Percentiles rank a stretch among this genome's conserved stretches.
Conservation (phyloP, 225 moss, liverwort and hornwort genomes). For the Asterella californica region DNA sequence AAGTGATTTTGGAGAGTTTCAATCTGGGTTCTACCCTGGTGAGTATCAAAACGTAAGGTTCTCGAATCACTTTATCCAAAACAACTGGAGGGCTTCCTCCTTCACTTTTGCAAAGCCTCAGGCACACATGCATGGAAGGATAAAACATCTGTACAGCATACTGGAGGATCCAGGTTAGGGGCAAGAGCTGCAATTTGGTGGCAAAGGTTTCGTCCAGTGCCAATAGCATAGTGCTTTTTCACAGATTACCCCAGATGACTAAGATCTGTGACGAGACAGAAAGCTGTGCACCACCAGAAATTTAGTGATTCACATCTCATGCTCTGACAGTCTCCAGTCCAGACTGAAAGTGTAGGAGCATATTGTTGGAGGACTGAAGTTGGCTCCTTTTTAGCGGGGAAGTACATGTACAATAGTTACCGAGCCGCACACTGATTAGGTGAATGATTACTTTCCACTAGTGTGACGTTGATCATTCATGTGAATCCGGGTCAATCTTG, state of each 20-base stretch:
- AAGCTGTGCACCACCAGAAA: not conserved
- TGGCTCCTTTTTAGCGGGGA: not conserved
- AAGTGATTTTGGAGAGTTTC: constrained; percentile 38
- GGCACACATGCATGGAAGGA: not conserved
- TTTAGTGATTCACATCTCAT: not conserved
- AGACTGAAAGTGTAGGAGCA: not conserved
- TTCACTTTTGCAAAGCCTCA: not conserved
- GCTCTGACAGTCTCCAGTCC: no score
- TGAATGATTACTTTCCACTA: not conserved
- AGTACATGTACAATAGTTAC: not conserved
- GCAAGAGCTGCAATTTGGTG: not conserved
- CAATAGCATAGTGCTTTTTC: not conserved
- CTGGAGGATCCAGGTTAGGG: not conserved
- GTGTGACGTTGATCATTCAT: not conserved
- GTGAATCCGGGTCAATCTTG: not conserved
- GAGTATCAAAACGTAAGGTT: not conserved
- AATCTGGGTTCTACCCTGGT: constrained; percentile 21
- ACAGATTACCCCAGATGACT: no score
- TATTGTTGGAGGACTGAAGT: not conserved
- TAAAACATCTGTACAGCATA: no score
- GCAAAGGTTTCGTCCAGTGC: not conserved
- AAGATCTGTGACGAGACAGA: not conserved
- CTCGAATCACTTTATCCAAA: not conserved
- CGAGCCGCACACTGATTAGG: not conserved
- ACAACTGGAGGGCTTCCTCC: not conserved